Evolutionary conservation across 805 yeast genomes (phyloP), one percentile per base, ranked within the genome.

Genomic region (Teunomyces kruisii): DNA sequence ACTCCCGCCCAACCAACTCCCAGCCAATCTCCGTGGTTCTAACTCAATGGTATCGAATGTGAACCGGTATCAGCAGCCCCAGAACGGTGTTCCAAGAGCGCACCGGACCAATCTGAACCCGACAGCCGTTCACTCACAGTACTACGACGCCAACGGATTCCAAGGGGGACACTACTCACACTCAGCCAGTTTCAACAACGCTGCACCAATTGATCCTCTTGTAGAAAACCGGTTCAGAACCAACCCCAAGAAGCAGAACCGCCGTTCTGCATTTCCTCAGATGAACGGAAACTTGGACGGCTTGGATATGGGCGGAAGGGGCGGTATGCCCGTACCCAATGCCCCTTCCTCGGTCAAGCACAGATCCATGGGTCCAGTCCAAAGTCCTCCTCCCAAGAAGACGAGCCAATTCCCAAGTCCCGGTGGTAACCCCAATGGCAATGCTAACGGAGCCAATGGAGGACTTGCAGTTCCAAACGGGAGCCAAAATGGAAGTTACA

Each of bases 231-330:
- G 67, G 38, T 59, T 59, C 44, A 59, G 49, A 32, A 45, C 42
- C 32, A 44, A 47, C 32, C 61, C 67, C 22, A 68, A 66, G 52
- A 61, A 59, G 42, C 54, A 44, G 26, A 67, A 65, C 47, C 65
- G 76, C 37, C 60, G 74, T 26, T 68, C 74, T 0, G 66, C 57
- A 6, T 63, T 61, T 49, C 65, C 70, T 6, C 60, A 55, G 35
- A 59, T 66, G 58, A 57, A 57, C 15, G 67, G 64, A n/a, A 56
- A 55, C 46, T 39, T 61, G 19, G 60, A 59, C 9, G 66, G 64
- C 1, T 43, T 70, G 14, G 76, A 71, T 54, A 61, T 68, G 60
- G 75, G 76, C 10, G 75, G 75, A n/a, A 59, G 76, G 52, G 76
- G 74, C 15, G 76, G 76, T 6, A 72, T 72, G 76, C 76, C 75